Conservation (phyloP, 148 eudicot species). For the Persicaria maculosa region DNA sequence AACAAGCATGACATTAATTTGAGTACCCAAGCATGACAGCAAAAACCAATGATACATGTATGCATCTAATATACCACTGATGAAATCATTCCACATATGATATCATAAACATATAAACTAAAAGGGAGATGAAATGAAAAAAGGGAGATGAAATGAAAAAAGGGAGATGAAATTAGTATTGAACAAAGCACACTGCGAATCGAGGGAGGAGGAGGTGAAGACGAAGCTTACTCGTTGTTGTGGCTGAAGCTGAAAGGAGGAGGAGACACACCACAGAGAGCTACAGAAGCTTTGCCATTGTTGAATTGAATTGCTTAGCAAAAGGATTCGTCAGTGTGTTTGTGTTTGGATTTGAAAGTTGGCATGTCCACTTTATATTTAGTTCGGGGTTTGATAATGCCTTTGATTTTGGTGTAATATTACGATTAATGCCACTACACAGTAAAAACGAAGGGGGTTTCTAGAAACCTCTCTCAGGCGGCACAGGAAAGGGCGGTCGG, state of each 20-base stretch:
- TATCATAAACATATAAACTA: too few relatives aligned
- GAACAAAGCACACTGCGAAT: background rate
- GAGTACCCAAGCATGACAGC: too few relatives aligned
- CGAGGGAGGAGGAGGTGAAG: background rate
- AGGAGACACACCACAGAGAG: constrained; percentile 18
- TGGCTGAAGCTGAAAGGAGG: constrained; percentile 38
- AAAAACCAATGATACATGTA: too few relatives aligned
- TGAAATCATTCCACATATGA: too few relatives aligned
- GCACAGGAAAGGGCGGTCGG: too few relatives aligned
- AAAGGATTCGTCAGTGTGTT: constrained; percentile 21
- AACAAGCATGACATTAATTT: too few relatives aligned
- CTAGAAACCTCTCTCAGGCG: background rate
- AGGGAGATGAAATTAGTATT: too few relatives aligned
- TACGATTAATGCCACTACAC: background rate
- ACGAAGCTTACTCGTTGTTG: constrained; percentile 35
- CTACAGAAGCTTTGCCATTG: constrained; percentile 27
- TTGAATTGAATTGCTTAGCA: constrained; percentile 10
- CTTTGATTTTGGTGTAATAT: background rate
- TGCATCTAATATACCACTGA: too few relatives aligned
- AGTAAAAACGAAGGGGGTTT: background rate
- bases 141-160: too few relatives aligned
- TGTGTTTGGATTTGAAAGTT: constrained; percentile 8
- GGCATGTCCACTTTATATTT: constrained; percentile 11
- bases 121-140: too few relatives aligned
- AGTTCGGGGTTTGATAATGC: background rate